These are phyloP conservation scores for Alternaria burnsii DNA, from an alignment of 2,329 filamentous ascomycete species.

Conservation along the genomic window DNA sequence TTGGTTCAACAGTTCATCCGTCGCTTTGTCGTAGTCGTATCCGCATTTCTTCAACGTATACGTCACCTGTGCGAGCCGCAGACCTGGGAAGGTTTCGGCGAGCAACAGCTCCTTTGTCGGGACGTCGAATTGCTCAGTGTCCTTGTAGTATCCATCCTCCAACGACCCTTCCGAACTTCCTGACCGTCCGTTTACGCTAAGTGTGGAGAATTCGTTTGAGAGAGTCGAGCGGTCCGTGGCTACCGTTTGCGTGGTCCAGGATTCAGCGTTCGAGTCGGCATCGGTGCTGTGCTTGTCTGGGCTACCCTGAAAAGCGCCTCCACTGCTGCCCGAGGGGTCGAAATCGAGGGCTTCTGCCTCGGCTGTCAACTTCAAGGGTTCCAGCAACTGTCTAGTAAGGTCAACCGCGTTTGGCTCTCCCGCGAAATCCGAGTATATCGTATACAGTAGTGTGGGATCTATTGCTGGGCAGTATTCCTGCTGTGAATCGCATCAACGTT, in stretches of 20 bases:
- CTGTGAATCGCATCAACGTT: constrained; percentile 52
- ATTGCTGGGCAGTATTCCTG: constrained; percentile 76
- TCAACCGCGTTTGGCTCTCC: constrained; percentile 62
- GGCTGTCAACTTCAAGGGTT: constrained; percentile 71
- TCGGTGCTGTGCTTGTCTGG: constrained; percentile 32
- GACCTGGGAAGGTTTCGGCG: constrained; percentile 73
- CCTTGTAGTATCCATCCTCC: constrained; percentile 45
- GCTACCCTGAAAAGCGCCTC: constrained; percentile 37
- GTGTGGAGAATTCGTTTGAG: constrained; percentile 56
- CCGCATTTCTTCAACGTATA: constrained; percentile 73
- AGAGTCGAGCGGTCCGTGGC: constrained; percentile 61
- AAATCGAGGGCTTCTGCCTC: constrained; percentile 76
- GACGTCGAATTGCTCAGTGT: constrained; percentile 58
- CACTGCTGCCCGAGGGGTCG: constrained; percentile 76
- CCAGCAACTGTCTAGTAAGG: constrained; percentile 67
- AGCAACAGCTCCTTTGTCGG: constrained; percentile 72
- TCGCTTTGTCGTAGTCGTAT: constrained; percentile 72
- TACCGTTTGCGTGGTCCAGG: constrained; percentile 53
- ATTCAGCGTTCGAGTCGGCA: constrained; percentile 48
- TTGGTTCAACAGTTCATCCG: constrained; percentile 83
- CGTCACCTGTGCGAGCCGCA: constrained; percentile 71
- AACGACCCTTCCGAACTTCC: constrained; percentile 33
- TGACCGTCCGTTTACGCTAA: constrained; percentile 39
- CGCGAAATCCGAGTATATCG: constrained; percentile 79
- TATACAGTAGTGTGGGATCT: constrained; percentile 79